Percentiles rank a stretch among this genome's conserved stretches.
Evolutionary conservation across 2,329 filamentous ascomycete genomes (phyloP).

Genomic region (Domatiomyces catenatus): DNA sequence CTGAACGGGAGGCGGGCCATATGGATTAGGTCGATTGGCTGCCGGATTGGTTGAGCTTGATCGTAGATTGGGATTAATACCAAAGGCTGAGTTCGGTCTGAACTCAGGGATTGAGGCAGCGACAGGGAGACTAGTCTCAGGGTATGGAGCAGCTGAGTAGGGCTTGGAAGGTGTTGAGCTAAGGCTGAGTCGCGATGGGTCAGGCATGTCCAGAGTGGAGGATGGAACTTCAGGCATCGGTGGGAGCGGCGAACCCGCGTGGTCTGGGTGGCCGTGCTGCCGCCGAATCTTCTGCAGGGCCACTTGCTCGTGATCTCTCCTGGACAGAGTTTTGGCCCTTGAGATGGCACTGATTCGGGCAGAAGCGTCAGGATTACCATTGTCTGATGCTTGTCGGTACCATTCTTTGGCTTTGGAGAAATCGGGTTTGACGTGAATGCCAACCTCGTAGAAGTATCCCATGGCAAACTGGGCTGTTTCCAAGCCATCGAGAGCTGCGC

Average conservation of each 20-base stretch:
- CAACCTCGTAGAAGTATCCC: conserved; percentile 95
- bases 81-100: conserved; percentile 32
- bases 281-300: conserved; percentile 79
- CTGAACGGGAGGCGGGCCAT: conserved; percentile 8
- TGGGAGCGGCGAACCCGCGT: conserved; percentile 28
- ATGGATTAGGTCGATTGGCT: conserved; percentile 13
- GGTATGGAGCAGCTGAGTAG: conserved; percentile 25
- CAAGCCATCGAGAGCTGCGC: conserved; percentile 67
- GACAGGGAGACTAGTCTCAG: conserved; percentile 22
- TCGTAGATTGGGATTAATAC: conserved; percentile 33
- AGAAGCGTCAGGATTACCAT: conserved; percentile 80
- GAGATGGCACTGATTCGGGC: conserved; percentile 70
- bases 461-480: conserved; percentile 90
- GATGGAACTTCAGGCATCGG: conserved; percentile 21
- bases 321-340: conserved; percentile 68
- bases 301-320: conserved; percentile 82
- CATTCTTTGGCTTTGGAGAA: conserved; percentile 68
- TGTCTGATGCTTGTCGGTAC: conserved; percentile 79
- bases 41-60: conserved; percentile 21
- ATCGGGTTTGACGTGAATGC: conserved; percentile 76
- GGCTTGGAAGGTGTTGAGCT: conserved; percentile 15
- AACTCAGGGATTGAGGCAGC: conserved; percentile 22
- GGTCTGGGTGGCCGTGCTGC: conserved; percentile 47
- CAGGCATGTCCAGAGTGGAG: conserved; percentile 32
- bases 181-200: conserved; percentile 29